Percentiles rank a stretch among this genome's conserved stretches.
These are phyloP conservation scores for Pelargonium fulgidum DNA, from an alignment of 441 rosid species.

Conservation along the genomic window DNA sequence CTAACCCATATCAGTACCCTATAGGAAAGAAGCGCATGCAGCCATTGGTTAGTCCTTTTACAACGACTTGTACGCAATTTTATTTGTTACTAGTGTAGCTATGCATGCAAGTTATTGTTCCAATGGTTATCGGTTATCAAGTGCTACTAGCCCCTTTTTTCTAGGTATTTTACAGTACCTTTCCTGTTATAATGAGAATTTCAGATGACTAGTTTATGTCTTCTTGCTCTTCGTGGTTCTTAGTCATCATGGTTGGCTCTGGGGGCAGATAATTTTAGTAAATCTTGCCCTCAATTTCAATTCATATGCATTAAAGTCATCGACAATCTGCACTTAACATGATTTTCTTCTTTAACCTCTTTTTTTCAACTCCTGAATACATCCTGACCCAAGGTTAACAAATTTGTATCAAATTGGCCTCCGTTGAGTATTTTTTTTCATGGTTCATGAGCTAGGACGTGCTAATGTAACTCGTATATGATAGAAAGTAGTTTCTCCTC, in stretches of 20 bases:
- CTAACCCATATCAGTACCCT: conserved; percentile 43
- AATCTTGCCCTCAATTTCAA: not conserved
- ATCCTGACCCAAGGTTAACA: not conserved
- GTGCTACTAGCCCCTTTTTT: not conserved
- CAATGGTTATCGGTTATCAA: not conserved
- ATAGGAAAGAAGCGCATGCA: conserved; percentile 65
- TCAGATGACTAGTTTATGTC: not conserved
- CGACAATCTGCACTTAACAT: not conserved
- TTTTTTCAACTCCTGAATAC: no score
- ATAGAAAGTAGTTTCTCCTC: no score
- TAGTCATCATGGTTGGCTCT: not conserved
- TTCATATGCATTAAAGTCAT: not conserved
- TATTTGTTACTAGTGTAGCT: no score
- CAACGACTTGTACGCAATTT: not conserved
- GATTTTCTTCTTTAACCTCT: not conserved
- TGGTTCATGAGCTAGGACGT: no score
- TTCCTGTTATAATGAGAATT: not conserved
- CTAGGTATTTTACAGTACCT: not conserved
- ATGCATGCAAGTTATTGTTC: no score
- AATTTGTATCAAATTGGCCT: not conserved
- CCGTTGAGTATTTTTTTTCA: not conserved
- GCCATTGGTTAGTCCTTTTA: conserved; percentile 38
- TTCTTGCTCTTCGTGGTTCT: not conserved
- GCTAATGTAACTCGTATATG: no score
- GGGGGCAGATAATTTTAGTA: no score